These are phyloP conservation scores for Hirsutella thompsonii DNA, from an alignment of 2,329 filamentous ascomycete genomes.

Conservation along the genomic window DNA sequence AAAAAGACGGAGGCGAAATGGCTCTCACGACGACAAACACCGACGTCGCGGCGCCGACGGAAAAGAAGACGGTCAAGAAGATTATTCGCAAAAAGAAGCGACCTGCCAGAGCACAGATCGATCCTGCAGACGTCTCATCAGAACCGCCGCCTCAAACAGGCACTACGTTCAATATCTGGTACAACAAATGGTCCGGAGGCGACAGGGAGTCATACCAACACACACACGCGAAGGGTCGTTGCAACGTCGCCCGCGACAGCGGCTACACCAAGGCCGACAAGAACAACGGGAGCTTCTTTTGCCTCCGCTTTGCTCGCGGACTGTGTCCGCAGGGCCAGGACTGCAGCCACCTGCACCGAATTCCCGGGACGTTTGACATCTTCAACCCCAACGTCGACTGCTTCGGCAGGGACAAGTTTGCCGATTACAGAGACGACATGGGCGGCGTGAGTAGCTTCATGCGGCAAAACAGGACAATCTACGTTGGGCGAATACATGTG, in stretches of 20 bases:
- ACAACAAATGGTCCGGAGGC: constrained; percentile 96
- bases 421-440: constrained; percentile 94
- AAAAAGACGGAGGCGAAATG: constrained; percentile 16
- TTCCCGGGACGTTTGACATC: constrained; percentile 76
- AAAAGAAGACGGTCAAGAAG: constrained; percentile 63
- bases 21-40: constrained; percentile 24
- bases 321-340: constrained; percentile 76
- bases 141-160: constrained; percentile 87
- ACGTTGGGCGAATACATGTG: constrained; percentile 87
- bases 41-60: constrained; percentile 32
- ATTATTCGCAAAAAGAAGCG: constrained; percentile 84
- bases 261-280: constrained; percentile 71
- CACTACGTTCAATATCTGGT: constrained; percentile 83
- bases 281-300: constrained; percentile 75
- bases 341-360: constrained; percentile 84
- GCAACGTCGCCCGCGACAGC: constrained; percentile 69
- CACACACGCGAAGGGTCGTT: constrained; percentile 74
- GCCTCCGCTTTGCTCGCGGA: constrained; percentile 80
- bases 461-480: constrained; percentile 86
- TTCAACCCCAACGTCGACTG: constrained; percentile 93
- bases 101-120: constrained; percentile 82
- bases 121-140: constrained; percentile 67
- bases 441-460: constrained; percentile 90
- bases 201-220: constrained; percentile 88
- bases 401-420: constrained; percentile 78